phyloP scores from a whole-genome alignment of 2,329 filamentous ascomycete species.

The Aspergillus sclerotialis region DNA sequence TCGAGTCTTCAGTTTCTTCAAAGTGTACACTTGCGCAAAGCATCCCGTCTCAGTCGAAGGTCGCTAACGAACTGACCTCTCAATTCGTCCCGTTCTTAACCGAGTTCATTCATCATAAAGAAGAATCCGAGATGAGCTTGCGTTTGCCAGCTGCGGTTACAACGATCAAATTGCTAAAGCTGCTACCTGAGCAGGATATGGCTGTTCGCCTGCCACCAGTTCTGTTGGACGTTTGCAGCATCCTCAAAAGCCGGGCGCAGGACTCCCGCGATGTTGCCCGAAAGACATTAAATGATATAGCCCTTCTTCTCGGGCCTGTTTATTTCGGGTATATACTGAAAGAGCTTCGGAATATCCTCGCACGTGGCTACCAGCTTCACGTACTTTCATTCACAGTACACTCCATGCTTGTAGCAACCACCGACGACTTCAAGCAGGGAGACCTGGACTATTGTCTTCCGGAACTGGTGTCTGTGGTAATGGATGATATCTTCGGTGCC shows the following conservation, averaged over 20 bases:
- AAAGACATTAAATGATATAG: slow-evolving; percentile 79
- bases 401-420: slow-evolving; percentile 71
- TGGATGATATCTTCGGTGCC: slow-evolving; percentile 95
- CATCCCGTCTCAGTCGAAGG: slow-evolving; percentile 59
- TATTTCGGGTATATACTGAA: slow-evolving; percentile 92
- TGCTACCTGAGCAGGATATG: slow-evolving; percentile 68
- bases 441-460: slow-evolving; percentile 83
- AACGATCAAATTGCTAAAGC: slow-evolving; percentile 75
- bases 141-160: slow-evolving; percentile 86
- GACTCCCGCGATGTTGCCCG: slow-evolving; percentile 87
- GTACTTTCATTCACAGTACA: slow-evolving; percentile 94
- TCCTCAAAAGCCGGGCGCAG: slow-evolving; percentile 79
- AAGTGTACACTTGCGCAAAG: slow-evolving; percentile 53
- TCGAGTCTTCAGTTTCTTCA: slow-evolving; percentile 18
- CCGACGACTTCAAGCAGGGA: slow-evolving; percentile 67
- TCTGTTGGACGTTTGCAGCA: slow-evolving; percentile 86
- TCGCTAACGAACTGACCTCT: slow-evolving; percentile 64
- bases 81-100: slow-evolving; percentile 72
- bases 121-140: slow-evolving; percentile 88
- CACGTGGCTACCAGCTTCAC: slow-evolving; percentile 84
- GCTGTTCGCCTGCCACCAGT: slow-evolving; percentile 71
- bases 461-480: slow-evolving; percentile 73
- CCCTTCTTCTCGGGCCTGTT: slow-evolving; percentile 68
- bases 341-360: slow-evolving; percentile 75
- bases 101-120: slow-evolving; percentile 86